These are phyloP conservation scores for Plantago major DNA, from an alignment of 257 asterid species.

Conservation along the genomic window DNA sequence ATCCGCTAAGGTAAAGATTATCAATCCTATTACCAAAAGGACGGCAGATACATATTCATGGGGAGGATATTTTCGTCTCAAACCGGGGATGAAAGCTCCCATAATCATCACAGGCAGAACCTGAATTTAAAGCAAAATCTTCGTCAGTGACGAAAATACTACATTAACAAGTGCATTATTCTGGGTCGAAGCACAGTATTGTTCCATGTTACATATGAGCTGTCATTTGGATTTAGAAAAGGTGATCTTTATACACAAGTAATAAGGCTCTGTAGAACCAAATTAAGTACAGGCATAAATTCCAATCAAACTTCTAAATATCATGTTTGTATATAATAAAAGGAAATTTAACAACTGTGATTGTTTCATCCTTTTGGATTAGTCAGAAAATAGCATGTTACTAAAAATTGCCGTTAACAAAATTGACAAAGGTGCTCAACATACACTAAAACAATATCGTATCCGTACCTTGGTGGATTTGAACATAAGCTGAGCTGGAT, in stretches of 20 bases:
- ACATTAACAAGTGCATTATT: too few species aligned
- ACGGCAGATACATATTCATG: conserved; percentile 82
- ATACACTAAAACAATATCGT: not conserved
- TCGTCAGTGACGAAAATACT: not conserved
- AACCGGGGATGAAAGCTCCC: conserved; percentile 96
- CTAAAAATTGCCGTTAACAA: too few species aligned
- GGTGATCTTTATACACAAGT: not conserved
- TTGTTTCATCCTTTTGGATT: too few species aligned
- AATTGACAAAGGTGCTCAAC: too few species aligned
- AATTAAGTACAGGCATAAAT: too few species aligned
- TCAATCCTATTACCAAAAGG: conserved; percentile 76
- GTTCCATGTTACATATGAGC: too few species aligned
- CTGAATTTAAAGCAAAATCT: conserved; percentile 28
- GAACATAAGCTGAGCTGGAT: conserved; percentile 97
- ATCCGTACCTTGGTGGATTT: conserved; percentile 78
- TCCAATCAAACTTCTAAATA: too few species aligned
- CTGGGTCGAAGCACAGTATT: too few species aligned
- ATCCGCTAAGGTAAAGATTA: conserved; percentile 87
- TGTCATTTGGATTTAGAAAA: not conserved
- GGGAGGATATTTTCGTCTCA: conserved; percentile 76
- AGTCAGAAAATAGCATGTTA: too few species aligned
- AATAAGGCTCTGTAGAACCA: too few species aligned
- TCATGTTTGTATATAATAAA: too few species aligned
- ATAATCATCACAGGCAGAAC: conserved; percentile 93
- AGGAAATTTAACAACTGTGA: too few species aligned